Evolutionary conservation across 1,139 yeast genomes (phyloP).

Genomic region (Protomyces pachydermus): DNA sequence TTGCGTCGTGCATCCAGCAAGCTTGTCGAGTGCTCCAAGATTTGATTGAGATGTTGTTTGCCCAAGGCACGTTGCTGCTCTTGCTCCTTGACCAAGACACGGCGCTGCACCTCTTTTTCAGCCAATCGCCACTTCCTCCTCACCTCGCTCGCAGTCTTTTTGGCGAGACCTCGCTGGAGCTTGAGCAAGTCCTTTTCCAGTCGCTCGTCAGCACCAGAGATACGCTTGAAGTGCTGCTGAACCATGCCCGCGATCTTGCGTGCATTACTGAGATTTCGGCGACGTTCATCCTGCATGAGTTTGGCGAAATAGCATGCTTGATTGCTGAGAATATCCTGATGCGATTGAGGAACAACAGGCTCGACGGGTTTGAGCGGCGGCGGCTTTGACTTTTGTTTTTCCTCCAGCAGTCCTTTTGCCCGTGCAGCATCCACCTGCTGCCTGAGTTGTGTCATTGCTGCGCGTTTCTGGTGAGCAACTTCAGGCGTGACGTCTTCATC

Average conservation of each 20-base stretch:
- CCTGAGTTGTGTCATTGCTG: constrained; percentile 46
- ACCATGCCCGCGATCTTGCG: constrained; percentile 74
- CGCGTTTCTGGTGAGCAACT: constrained; percentile 45
- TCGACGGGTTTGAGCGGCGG: constrained; percentile 43
- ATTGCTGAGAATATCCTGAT: constrained; percentile 64
- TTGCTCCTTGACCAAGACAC: constrained; percentile 39
- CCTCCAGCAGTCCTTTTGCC: constrained; percentile 46
- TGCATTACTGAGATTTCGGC: constrained; percentile 61
- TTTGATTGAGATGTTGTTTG: constrained; percentile 79
- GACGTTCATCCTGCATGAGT: constrained; percentile 62
- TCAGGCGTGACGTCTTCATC: constrained; percentile 54
- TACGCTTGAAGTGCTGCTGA: constrained; percentile 78
- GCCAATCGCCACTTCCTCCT: constrained; percentile 90
- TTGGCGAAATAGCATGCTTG: constrained; percentile 75
- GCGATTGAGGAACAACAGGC: constrained; percentile 34
- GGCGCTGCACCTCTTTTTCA: constrained; percentile 52
- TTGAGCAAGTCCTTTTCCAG: constrained; percentile 56
- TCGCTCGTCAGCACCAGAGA: constrained; percentile 84
- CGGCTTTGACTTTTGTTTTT: constrained; percentile 46
- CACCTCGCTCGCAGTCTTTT: constrained; percentile 75
- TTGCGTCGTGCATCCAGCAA: constrained; percentile 77
- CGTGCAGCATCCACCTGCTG: constrained; percentile 54
- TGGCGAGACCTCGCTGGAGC: constrained; percentile 58
- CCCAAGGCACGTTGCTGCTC: constrained; percentile 67
- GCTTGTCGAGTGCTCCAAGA: constrained; percentile 86